Evolutionary conservation across 2,329 filamentous ascomycete genomes (phyloP), one percentile per base, ranked within the genome.

Genomic region (Gnomoniopsis smithogilvyi): DNA sequence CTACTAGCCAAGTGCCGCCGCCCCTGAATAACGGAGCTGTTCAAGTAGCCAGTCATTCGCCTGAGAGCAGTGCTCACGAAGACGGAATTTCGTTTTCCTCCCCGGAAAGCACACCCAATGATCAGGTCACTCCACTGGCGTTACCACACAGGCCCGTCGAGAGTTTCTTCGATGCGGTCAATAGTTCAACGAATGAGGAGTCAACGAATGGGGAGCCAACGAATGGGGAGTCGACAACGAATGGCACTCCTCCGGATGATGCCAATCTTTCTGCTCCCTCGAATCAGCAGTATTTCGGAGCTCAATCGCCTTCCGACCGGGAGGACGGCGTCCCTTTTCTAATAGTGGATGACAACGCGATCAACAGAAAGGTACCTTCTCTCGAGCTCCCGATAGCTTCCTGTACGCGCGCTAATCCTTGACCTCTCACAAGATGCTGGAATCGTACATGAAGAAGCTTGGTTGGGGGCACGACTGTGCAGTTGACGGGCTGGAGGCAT

Each of bases 401-500:
- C 17, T 8, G 12, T 14, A 36, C 14, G 19, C 19, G 22, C 17
- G 43, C 17, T 21, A 19, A 14, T 15, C 21, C 14, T 46, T 50
- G 45, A 49, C 47, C 38, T 36, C 24, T 12, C 10, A 1, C 14
- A 69, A 71, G 41, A 67, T 79, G 2, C 67, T 78, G 0, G 64
- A 66, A 1, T 73, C 72, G 0, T 74, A 73, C 24, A 70, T 76
- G 45, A 65, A 67, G 2, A 76, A 72, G 55, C 66, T 74, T 4
- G 71, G 74, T 2, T 74, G 68, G n/a, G 68, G 70, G 3, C 70
- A 74, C 17, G 69, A 72, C n/a, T 74, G 73, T 15, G 80, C 79
- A 1, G 67, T 67, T 22, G 74, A 82, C 62, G 80, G 80, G 7
- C 70, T 76, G 1, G 74, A 81, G 65, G 80, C 80, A 2, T 74